Conservation (phyloP, 495 filamentous ascomycete genomes). For the Xylaria nigripes region DNA sequence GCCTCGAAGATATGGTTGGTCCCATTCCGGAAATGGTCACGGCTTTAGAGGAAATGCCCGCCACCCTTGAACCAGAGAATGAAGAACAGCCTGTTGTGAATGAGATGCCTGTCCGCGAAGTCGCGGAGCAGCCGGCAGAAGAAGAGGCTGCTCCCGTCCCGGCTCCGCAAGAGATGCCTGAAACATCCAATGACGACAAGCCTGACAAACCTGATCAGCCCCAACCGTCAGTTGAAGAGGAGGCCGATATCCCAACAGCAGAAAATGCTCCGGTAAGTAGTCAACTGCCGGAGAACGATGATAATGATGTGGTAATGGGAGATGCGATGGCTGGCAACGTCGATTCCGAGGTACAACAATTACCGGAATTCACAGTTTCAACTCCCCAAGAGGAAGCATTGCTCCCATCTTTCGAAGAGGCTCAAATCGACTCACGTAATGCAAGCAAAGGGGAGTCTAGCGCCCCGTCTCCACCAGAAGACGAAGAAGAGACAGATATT, state of each 20-base stretch:
- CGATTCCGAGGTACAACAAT: slow-evolving; percentile 19
- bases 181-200: slow-evolving; percentile 9
- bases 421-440: slow-evolving; percentile 16
- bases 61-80: slow-evolving; percentile 31
- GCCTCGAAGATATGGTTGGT: slow-evolving; percentile 27
- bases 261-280: slow-evolving; percentile 12
- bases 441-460: slow-evolving; percentile 23
- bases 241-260: slow-evolving; percentile 15
- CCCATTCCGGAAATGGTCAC: slow-evolving; percentile 24
- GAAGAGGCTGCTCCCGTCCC: slow-evolving; percentile 20
- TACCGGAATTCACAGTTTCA: slow-evolving; percentile 4
- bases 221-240: slow-evolving; percentile 21
- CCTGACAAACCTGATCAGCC: slow-evolving; percentile 16
- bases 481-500: slow-evolving; percentile 53
- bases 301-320: slow-evolving; percentile 29
- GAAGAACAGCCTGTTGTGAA: slow-evolving; percentile 29
- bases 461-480: slow-evolving; percentile 27
- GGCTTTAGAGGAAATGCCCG: slow-evolving; percentile 23
- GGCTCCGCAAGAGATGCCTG: slow-evolving; percentile 13
- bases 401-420: slow-evolving; percentile 17
- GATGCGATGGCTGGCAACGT: slow-evolving; percentile 36
- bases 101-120: slow-evolving; percentile 21
- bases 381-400: slow-evolving; percentile 10
- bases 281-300: slow-evolving; percentile 19
- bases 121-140: slow-evolving; percentile 14